A percentile compares a stretch with the other conserved stretches of the same genome.
Conservation (phyloP, 1,139 yeast genomes). For the Candida sojae region DNA sequence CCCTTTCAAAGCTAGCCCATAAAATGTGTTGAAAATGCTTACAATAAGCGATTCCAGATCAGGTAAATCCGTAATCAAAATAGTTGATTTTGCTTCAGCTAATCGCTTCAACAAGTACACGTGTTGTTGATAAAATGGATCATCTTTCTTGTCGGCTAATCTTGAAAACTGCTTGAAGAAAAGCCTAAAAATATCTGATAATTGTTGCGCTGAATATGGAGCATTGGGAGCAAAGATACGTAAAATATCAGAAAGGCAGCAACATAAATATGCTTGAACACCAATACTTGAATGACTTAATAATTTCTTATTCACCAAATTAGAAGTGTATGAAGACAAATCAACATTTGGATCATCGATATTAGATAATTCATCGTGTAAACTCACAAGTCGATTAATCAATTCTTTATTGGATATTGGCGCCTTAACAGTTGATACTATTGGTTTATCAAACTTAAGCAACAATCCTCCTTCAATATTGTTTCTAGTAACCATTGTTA, state of each 20-base stretch:
- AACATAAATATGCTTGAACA: constrained; percentile 69
- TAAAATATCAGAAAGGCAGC: constrained; percentile 75
- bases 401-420: constrained; percentile 64
- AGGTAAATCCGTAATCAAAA: constrained; percentile 75
- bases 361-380: constrained; percentile 62
- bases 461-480: not conserved
- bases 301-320: constrained; percentile 59
- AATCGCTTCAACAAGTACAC: constrained; percentile 66
- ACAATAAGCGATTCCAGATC: constrained; percentile 58
- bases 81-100: constrained; percentile 79
- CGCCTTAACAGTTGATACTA: constrained; percentile 55
- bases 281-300: constrained; percentile 66
- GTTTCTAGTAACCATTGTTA: constrained; percentile 1
- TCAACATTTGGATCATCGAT: constrained; percentile 64
- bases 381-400: constrained; percentile 36
- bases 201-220: constrained; percentile 69
- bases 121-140: constrained; percentile 64
- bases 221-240: constrained; percentile 90
- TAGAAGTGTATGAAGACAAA: constrained; percentile 43
- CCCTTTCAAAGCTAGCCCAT: constrained; percentile 45
- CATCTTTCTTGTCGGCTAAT: constrained; percentile 56
- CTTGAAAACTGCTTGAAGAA: constrained; percentile 64
- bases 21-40: constrained; percentile 61
- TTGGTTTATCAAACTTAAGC: constrained; percentile 43
- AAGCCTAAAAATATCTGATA: constrained; percentile 62